Base-by-base conservation (phyloP, 75 land plant species). In the Picea glauca region DNA sequence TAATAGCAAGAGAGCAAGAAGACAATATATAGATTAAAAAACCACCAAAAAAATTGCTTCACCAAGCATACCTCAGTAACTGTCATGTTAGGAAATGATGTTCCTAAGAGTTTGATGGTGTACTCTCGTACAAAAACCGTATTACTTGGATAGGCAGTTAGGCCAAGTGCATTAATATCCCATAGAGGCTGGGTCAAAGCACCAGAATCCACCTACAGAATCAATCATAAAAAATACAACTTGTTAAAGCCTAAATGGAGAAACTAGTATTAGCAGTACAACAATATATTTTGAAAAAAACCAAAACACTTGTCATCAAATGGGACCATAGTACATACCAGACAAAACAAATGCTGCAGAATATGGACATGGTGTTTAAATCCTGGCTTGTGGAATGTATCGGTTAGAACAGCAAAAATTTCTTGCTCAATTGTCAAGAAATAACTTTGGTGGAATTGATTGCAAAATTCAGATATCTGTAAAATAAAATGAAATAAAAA, bases 41-140 rank as follows among this genome's bases (percentile, higher is more conserved):
- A 26, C 5, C 30, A 56, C n/a, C 18, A n/a, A 68, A 46, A 56
- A 54, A 32, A 30, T 14, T 35, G 3, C 58, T 30, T 64, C 54
- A 32, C 5, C 2, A 62, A 56, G 32, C 50, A n/a, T 76, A 95
- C 99, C 98, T 98, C 99, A 21, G 80, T 20, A 35, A 86, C 70
- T 72, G 96, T 92, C 96, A 98, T 93, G 81, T 98, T 98, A 2
- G 99, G 99, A 74, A 98, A 98, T 11, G 99, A 98, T 43, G 94
- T 78, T 70, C 96, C 88, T 77, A 98, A 66, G 6, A 98, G 92
- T 80, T 98, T 95, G 77, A 95, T 90, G n/a, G 98, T 90, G 75
- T 91, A 95, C 35, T 98, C 96, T 56, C 90, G 92, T 61, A 98
- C 91, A 87, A 91, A 98, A 13, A 78, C 77, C 64, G 72, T 81